Evolutionary conservation across 345 rosid species (phyloP).

Genomic region (Salix suchowensis): DNA sequence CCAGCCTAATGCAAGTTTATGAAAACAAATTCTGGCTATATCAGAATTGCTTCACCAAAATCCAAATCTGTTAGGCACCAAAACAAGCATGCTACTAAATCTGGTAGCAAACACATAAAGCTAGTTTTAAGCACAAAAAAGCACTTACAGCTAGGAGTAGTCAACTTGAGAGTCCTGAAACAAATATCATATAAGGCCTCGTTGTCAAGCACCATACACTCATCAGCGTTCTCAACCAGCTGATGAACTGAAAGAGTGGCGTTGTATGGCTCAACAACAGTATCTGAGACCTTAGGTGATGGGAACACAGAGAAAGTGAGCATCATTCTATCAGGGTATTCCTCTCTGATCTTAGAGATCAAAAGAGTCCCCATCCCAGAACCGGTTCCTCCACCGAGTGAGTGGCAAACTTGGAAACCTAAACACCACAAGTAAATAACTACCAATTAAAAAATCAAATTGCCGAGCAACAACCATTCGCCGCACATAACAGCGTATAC

Average conservation of each 20-base stretch:
- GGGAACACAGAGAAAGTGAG: slow-evolving; percentile 29
- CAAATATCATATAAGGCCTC: slow-evolving; percentile 28
- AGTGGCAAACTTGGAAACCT: slow-evolving; percentile 30
- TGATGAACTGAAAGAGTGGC: slow-evolving; percentile 28
- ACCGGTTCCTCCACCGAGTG: slow-evolving; percentile 26
- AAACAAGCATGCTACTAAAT: background rate
- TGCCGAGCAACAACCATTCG: too few relatives aligned
- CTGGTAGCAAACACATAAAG: background rate
- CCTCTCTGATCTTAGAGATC: slow-evolving; percentile 28
- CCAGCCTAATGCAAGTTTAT: too few relatives aligned
- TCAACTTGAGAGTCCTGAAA: slow-evolving; percentile 25
- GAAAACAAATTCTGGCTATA: too few relatives aligned
- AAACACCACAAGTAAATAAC: background rate
- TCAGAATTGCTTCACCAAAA: too few relatives aligned
- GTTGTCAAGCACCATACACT: slow-evolving; percentile 29
- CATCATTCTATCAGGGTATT: slow-evolving; percentile 31
- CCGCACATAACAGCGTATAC: background rate
- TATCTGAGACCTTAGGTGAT: slow-evolving; percentile 27
- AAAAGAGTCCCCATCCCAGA: slow-evolving; percentile 29
- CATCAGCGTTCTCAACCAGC: slow-evolving; percentile 28
- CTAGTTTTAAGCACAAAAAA: background rate
- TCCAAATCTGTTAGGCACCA: background rate
- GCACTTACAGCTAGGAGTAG: slow-evolving; percentile 27
- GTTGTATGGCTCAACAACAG: slow-evolving; percentile 26
- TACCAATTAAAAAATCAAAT: background rate